Base-by-base conservation (phyloP, 768 basidiomycete species). In the Rhizopogon vesiculosus region DNA sequence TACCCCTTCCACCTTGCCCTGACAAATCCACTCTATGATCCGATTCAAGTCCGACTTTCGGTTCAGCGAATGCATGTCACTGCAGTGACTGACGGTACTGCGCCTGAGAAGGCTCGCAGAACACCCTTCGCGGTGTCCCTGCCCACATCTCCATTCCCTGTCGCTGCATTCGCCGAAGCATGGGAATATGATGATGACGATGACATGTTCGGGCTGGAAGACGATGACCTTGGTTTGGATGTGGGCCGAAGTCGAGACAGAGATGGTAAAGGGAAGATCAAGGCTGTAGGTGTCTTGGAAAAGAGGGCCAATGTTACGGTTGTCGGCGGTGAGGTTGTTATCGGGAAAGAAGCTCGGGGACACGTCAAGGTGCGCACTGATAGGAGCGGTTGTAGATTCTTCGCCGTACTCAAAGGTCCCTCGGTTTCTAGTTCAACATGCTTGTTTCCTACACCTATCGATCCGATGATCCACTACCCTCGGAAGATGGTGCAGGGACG, bases 151-250 rank as follows among this genome's bases (percentile, higher is more conserved):
- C 73, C 85, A 8, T 96, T 99, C 67, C 76, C 89, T 5, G 83
- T 98, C 45, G 86, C 89, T 13, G 91, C 96, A 2, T 95, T 89
- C 65, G 93, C 93, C 16, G 97, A 98, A 67, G 93, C 92, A 35
- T 98, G 96, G 96, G 94, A 98, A 69, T 97, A 94, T 59, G 96
- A 97, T 53, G 94, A 94, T 56, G 93, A 96, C 56, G 93, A 92
- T 35, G 80, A 79, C 43, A 90, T 91, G 89, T 87, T 87, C 62
- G 83, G 81, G 39, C 66, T 69, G 40, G 71, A 74, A 41, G 77
- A 75, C 25, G 76, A 76, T 44, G 73, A 71, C 35, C 61, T 73
- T 54, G 61, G 70, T 10, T 62, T 62, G 31, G 73, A 64, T 58
- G 66, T 39, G 58, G 76, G 64, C 61, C 76, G 58, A 66, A 71